Conservation (phyloP, 176 grass and related monocot species). For the barley (Hordeum vulgare) region DNA sequence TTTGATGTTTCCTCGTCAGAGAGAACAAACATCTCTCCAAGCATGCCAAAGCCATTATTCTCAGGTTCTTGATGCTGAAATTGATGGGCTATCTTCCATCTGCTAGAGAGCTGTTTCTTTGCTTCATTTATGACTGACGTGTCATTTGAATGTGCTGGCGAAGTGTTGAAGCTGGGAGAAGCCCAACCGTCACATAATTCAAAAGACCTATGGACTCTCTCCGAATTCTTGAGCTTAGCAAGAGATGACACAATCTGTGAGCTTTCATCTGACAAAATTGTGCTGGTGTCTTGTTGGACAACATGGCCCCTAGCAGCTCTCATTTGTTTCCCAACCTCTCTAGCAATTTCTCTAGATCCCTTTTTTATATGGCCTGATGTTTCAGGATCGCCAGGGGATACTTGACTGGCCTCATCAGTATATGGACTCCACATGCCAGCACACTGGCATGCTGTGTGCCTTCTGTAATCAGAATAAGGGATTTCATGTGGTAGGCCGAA, state of each 20-base stretch:
- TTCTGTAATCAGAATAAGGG: slow-evolving; percentile 37
- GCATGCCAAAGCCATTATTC: slow-evolving; percentile 31
- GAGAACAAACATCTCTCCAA: slow-evolving; percentile 76
- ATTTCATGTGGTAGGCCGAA: slow-evolving; percentile 28
- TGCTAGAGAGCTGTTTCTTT: slow-evolving; percentile 82
- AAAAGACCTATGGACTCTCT: slow-evolving; percentile 34
- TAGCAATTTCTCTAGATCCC: slow-evolving; percentile 82
- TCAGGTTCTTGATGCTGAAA: slow-evolving; percentile 31
- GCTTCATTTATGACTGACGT: slow-evolving; percentile 80
- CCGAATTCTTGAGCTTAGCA: slow-evolving; percentile 35
- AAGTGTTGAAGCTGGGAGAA: slow-evolving; percentile 40
- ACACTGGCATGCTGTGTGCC: slow-evolving; percentile 12
- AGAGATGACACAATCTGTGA: slow-evolving; percentile 18
- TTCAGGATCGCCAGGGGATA: slow-evolving; percentile 32
- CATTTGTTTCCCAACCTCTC: slow-evolving; percentile 66
- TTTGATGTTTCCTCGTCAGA: slow-evolving; percentile 48
- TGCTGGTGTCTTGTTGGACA: slow-evolving; percentile 25
- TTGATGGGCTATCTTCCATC: slow-evolving; percentile 58
- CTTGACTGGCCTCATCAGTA: slow-evolving; percentile 34
- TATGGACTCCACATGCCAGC: slow-evolving; percentile 23
- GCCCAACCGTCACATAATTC: slow-evolving; percentile 47
- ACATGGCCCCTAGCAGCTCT: slow-evolving; percentile 36
- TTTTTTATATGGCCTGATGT: slow-evolving; percentile 26
- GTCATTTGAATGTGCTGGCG: slow-evolving; percentile 53
- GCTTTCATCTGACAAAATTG: slow-evolving; percentile 26